Conservation (phyloP, 1,139 yeast species). For the Kazachstania sp. region DNA sequence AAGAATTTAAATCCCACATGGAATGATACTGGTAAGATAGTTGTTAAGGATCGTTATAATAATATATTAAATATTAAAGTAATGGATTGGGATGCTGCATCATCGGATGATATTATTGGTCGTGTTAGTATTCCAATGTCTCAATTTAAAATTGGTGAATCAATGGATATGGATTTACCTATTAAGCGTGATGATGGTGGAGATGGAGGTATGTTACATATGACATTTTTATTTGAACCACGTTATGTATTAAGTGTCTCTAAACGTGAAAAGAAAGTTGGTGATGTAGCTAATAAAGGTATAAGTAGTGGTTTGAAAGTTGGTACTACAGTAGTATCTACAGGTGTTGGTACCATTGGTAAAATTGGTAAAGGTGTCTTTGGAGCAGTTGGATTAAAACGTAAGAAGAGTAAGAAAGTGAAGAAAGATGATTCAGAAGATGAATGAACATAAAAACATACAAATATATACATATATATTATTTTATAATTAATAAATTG, state of each 20-base stretch:
- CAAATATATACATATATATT: not conserved
- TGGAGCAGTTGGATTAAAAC: conserved; percentile 33
- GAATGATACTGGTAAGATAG: conserved; percentile 53
- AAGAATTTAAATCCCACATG: conserved; percentile 83
- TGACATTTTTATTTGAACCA: conserved; percentile 60
- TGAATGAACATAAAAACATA: not conserved
- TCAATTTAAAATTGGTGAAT: conserved; percentile 50
- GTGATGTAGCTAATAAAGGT: conserved; percentile 35
- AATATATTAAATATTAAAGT: conserved; percentile 52
- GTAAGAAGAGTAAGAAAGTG: conserved; percentile 8
- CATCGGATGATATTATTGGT: conserved; percentile 76
- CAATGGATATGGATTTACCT: conserved; percentile 45
- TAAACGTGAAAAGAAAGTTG: conserved; percentile 30
- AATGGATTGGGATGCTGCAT: conserved; percentile 92
- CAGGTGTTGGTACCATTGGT: conserved; percentile 35
- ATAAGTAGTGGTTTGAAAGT: conserved; percentile 35
- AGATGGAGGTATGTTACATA: conserved; percentile 56
- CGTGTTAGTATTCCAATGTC: conserved; percentile 50
- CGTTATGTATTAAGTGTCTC: conserved; percentile 43
- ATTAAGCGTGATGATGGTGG: conserved; percentile 43
- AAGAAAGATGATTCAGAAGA: not conserved
- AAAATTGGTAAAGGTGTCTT: conserved; percentile 35
- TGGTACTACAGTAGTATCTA: conserved; percentile 26
- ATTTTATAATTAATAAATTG: not conserved
- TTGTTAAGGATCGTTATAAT: conserved; percentile 51